These are phyloP conservation scores for Scedosporium boydii DNA, from an alignment of 2,329 filamentous ascomycete genomes.

Conservation along the genomic window DNA sequence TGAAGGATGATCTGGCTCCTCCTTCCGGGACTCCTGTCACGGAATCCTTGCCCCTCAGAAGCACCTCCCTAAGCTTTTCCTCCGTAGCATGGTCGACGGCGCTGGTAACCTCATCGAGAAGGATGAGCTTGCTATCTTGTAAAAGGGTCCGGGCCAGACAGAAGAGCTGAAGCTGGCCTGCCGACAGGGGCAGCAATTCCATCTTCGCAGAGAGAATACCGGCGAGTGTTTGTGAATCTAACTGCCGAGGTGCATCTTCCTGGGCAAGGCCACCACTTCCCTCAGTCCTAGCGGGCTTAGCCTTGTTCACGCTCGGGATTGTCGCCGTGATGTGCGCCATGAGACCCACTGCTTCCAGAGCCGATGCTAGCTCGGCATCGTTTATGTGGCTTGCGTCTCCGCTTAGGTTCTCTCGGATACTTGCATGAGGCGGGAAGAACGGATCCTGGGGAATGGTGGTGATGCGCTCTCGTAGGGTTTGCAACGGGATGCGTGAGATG, in stretches of 20 bases:
- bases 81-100: conserved; percentile 11
- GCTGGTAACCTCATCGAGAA: conserved; percentile 13
- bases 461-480: conserved; percentile 12
- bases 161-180: conserved; percentile 12
- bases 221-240: neutral
- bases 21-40: neutral
- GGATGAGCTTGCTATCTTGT: conserved; percentile 10
- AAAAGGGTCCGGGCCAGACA: conserved; percentile 12
- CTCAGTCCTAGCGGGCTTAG: too few relatives aligned
- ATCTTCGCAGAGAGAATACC: neutral
- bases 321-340: neutral
- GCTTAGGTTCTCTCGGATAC: neutral
- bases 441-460: conserved; percentile 13
- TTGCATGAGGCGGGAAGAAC: conserved; percentile 7
- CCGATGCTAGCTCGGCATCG: neutral
- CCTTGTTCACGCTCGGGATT: neutral
- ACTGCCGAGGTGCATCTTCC: too few relatives aligned
- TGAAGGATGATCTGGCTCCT: neutral
- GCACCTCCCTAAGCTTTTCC: conserved; percentile 8
- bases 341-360: neutral
- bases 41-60: neutral
- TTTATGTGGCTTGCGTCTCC: neutral
- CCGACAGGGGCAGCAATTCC: neutral
- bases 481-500: conserved; percentile 9
- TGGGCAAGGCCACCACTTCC: too few relatives aligned